phyloP scores from a whole-genome alignment of 805 yeast genomes.

The Lachancea dasiensis region DNA sequence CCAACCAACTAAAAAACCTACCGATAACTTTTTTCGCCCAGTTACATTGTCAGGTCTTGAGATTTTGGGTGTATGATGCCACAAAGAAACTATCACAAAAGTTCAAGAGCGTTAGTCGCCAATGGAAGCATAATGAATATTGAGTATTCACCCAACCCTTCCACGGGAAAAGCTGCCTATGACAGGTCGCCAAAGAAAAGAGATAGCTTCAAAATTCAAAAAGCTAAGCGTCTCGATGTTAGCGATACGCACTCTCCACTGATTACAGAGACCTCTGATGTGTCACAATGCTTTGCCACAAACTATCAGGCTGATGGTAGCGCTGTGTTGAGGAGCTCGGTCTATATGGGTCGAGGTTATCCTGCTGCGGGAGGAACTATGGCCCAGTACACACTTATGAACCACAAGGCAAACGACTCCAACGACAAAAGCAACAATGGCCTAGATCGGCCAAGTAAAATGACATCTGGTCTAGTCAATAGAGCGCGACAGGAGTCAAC shows the following conservation, averaged over 20 bases:
- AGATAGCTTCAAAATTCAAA: conserved; percentile 8
- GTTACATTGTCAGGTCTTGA: not conserved
- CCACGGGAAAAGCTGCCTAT: not conserved
- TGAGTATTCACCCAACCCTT: conserved; percentile 1
- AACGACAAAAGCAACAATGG: too few relatives aligned
- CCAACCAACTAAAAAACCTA: too few relatives aligned
- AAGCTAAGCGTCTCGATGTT: conserved; percentile 6
- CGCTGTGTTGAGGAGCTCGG: not conserved
- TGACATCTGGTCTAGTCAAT: not conserved
- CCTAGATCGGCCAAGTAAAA: too few relatives aligned
- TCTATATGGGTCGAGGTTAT: conserved; percentile 2
- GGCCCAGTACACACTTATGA: conserved; percentile 20
- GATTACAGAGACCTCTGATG: conserved; percentile 2
- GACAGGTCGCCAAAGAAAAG: conserved; percentile 9
- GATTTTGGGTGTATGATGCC: too few relatives aligned
- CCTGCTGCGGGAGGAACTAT: conserved; percentile 6
- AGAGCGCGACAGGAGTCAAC: not conserved
- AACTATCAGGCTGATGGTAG: conserved; percentile 1
- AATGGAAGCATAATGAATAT: conserved; percentile 7
- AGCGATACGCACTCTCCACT: conserved; percentile 1
- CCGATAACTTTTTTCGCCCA: not conserved
- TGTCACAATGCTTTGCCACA: conserved; percentile 1
- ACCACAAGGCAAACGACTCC: too few relatives aligned
- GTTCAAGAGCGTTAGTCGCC: conserved; percentile 5
- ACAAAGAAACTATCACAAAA: conserved; percentile 5